Evolutionary conservation across 768 basidiomycete genomes (phyloP), one percentile per base, ranked within the genome.

Genomic region (Boletus insuetus): DNA sequence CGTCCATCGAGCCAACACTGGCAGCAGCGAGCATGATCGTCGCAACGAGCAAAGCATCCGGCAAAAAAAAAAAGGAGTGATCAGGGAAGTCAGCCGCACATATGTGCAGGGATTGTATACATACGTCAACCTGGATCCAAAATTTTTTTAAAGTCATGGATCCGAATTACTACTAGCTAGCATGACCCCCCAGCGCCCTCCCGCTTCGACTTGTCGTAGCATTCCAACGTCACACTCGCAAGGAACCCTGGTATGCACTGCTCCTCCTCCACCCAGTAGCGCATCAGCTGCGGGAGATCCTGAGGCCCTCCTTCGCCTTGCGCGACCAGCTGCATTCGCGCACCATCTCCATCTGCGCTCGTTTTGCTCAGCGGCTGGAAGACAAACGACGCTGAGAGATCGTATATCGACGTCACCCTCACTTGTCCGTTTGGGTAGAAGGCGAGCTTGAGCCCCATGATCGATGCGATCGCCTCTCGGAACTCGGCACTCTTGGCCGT

Each of bases 351-450:
- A 60, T 75, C 69, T 31, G 59, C 63, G 63, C 63, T 69, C 61
- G 51, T 66, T 64, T 63, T 78, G 64, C 65, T 73, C 56, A 68
- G 68, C 2, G 89, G 87, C 66, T 86, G 85, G 69, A 99, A 92
- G 31, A 94, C 89, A 66, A 97, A 95, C 46, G 89, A 86, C 29
- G 92, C 89, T 50, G 81, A 81, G 7, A 91, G 82, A 58, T 97
- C 94, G 73, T 88, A 98, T 62, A 91, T 80, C n/a, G 88, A 89
- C 6, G 94, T 95, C 56, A 97, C 85, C 20, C 91, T 82, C 46
- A 98, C 87, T 61, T 92, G 85, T 0, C 94, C 95, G 48, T 92
- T 93, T 16, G 89, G 90, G 65, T 91, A 91, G 68, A 98, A 97
- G 2, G 88, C 86, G 47, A 98, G 82, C 64, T 96, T 93, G 66